Evolutionary conservation across 768 basidiomycete species (phyloP).

Genomic region (Rubroboletus satanas): DNA sequence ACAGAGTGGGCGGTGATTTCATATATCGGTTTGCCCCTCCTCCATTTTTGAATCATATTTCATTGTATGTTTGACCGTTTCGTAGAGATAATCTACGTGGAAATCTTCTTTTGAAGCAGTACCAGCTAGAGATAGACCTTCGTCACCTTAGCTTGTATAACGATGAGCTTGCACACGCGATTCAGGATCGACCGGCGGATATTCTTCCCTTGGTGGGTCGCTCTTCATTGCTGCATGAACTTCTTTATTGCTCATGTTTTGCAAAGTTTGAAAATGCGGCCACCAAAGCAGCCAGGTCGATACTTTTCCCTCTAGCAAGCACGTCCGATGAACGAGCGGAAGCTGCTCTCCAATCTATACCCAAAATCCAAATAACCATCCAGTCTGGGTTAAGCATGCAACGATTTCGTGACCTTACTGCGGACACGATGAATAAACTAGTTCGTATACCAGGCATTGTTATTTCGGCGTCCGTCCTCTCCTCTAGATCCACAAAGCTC

Average conservation of each 20-base stretch:
- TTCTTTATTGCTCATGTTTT: neutral
- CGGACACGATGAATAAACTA: slow-evolving; percentile 91
- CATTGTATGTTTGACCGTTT: neutral
- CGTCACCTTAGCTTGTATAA: slow-evolving; percentile 78
- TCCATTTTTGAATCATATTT: neutral
- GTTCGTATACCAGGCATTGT: slow-evolving; percentile 98
- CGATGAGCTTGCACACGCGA: slow-evolving; percentile 87
- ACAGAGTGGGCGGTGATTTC: slow-evolving; percentile 87
- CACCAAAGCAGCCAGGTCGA: slow-evolving; percentile 75
- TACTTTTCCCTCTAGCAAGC: slow-evolving; percentile 76
- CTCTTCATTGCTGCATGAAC: neutral
- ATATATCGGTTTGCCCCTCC: slow-evolving; percentile 67
- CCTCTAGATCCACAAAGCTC: slow-evolving; percentile 88
- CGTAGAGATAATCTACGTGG: slow-evolving; percentile 80
- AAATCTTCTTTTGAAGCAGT: slow-evolving; percentile 85
- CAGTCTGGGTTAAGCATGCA: slow-evolving; percentile 89
- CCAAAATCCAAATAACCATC: slow-evolving; percentile 82
- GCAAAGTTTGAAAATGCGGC: slow-evolving; percentile 88
- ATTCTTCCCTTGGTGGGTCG: slow-evolving; percentile 75
- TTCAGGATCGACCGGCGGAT: slow-evolving; percentile 88
- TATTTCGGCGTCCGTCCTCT: slow-evolving; percentile 92
- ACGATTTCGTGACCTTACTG: slow-evolving; percentile 91
- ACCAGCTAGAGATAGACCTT: slow-evolving; percentile 83
- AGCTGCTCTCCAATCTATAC: slow-evolving; percentile 47
- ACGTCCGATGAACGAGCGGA: slow-evolving; percentile 44